Evolutionary conservation across 257 asterid genomes (phyloP), one percentile per base, ranked within the genome.

Genomic region (Solanum rostratum): DNA sequence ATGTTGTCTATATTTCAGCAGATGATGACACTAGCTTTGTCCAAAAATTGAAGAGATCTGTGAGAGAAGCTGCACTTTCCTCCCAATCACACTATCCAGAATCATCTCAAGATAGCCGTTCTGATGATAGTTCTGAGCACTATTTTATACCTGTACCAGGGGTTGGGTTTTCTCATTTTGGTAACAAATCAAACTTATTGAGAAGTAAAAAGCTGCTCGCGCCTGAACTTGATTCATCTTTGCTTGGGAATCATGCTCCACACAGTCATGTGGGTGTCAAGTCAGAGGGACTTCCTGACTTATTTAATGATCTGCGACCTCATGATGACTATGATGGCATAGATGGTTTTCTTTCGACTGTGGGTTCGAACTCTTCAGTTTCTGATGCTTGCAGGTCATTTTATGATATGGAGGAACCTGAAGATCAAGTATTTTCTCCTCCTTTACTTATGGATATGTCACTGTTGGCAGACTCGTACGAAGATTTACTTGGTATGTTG

Each of bases 51-150:
- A 95, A 91, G 92, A 92, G 96, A 92, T 93, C 98, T 57, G 98
- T 96, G 80, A 90, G 99, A 90, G 97, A 92, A 92, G 98, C 99
- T 89, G 99, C 98, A 82, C 97, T 95, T 86, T 86, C 90, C 80
- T 90, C 92, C 81, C 94, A 88, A 86, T 83, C 88, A 14, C 83
- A 89, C 91, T 89, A 90, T 89, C 82, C 82, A 33, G 98, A 92
- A 62, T 91, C 96, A 85, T 95, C 97, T 65, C 95, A 88, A 79
- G 99, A 93, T 84, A 93, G 95, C 87, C 96, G 89, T 84, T 92
- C 97, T 88, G 95, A 93, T 91, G 98, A 95, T 86, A 89, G 95
- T 88, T 92, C 94, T 22, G 98, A 94, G 90, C 99, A 97, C 91
- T 93, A 87, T 90, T 97, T 95, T 88, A 93, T 94, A 83, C 97